A percentile compares a stretch with the other conserved stretches of the same genome.
These are phyloP conservation scores for Vachellia pachyceras DNA, from an alignment of 306 rosid genomes.

Conservation along the genomic window DNA sequence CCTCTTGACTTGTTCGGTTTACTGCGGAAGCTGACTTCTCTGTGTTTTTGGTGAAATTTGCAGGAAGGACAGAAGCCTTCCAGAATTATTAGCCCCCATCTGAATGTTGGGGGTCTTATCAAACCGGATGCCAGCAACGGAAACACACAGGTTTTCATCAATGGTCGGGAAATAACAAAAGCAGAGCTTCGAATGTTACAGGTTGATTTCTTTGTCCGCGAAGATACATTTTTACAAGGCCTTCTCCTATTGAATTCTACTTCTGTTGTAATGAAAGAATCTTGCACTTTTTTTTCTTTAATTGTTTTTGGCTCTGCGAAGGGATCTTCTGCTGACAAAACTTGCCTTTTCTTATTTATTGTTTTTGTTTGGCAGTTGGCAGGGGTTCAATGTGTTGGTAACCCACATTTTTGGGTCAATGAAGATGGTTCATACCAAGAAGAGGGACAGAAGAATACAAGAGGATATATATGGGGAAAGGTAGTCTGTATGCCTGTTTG, in stretches of 20 bases:
- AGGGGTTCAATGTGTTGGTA: conserved; percentile 98
- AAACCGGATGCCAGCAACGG: conserved; percentile 88
- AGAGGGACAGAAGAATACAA: conserved; percentile 97
- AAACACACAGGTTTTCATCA: conserved; percentile 89
- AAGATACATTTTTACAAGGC: conserved; percentile 16
- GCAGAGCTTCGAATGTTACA: conserved; percentile 98
- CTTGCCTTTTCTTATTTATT: not conserved
- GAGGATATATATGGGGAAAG: conserved; percentile 99
- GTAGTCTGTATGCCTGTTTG: conserved; percentile 40
- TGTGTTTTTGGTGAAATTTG: conserved; percentile 35
- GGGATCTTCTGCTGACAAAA: conserved; percentile 12
- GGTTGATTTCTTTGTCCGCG: conserved; percentile 57
- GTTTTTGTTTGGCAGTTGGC: conserved; percentile 73
- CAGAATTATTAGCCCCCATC: conserved; percentile 81
- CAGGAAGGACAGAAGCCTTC: conserved; percentile 99
- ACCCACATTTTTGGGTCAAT: conserved; percentile 99
- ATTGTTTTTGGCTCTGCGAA: not conserved
- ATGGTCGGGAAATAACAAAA: conserved; percentile 94
- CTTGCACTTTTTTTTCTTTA: conserved; percentile 2
- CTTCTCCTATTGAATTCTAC: conserved; percentile 8
- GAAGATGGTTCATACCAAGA: conserved; percentile 99
- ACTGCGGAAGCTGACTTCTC: conserved; percentile 33
- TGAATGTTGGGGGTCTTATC: conserved; percentile 88
- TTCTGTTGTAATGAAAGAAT: conserved; percentile 22
- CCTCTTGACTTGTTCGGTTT: conserved; percentile 27